phyloP scores from a whole-genome alignment of 2,329 filamentous ascomycete genomes.

The Metarhizium anisopliae region DNA sequence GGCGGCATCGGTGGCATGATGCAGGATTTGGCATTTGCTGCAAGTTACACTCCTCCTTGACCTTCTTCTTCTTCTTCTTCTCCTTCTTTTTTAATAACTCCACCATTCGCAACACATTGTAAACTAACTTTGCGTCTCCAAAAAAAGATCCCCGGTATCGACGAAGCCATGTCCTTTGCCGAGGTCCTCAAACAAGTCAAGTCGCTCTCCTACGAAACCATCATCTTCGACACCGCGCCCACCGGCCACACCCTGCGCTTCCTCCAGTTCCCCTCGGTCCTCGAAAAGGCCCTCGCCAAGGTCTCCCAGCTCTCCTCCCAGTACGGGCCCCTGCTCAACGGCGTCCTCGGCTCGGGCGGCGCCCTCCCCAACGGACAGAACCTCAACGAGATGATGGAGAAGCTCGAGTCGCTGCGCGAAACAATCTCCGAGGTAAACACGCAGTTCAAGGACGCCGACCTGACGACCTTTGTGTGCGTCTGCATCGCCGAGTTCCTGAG shows the following conservation, averaged over 20 bases:
- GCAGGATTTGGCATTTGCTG: conserved; percentile 94
- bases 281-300: conserved; percentile 98
- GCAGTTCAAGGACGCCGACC: conserved; percentile 93
- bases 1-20: conserved; percentile 87
- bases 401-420: conserved; percentile 86
- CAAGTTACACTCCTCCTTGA: conserved; percentile 25
- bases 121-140: no score
- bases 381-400: conserved; percentile 83
- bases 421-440: conserved; percentile 94
- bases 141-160: conserved; percentile 83
- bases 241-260: conserved; percentile 98
- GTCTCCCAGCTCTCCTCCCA: conserved; percentile 87
- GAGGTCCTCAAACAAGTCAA: conserved; percentile 99
- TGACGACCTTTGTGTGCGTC: conserved; percentile 96
- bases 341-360: conserved; percentile 71
- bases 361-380: conserved; percentile 83
- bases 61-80: no score
- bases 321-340: conserved; percentile 93
- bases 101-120: no score
- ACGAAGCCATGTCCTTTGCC: conserved; percentile 99
- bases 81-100: not conserved
- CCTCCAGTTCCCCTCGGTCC: conserved; percentile 93
- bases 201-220: conserved; percentile 95
- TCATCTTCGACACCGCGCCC: conserved; percentile 97
- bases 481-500: conserved; percentile 96